A percentile compares a stretch with the other conserved stretches of the same genome.
These are phyloP conservation scores for Abrus precatorius DNA, from an alignment of 306 rosid genomes.

Conservation along the genomic window DNA sequence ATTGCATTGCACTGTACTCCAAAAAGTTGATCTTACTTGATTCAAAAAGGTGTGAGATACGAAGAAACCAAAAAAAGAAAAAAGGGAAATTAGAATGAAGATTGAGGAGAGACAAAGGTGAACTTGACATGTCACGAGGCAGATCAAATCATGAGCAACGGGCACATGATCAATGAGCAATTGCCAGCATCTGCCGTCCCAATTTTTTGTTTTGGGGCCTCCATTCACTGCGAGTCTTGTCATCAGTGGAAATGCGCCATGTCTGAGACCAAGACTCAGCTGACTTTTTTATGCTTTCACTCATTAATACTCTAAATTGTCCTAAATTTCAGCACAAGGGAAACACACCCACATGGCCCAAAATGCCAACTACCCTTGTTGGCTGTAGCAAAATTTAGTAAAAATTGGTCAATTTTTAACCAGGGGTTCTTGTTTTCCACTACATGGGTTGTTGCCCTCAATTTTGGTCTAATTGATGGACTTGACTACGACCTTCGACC, in stretches of 20 bases:
- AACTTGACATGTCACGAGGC: constrained; percentile 47
- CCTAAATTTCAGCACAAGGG: constrained; percentile 42
- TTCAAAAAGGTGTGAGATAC: not conserved
- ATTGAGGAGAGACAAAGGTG: constrained; percentile 46
- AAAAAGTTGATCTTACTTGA: not conserved
- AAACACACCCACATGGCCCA: constrained; percentile 73
- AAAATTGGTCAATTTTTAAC: constrained; percentile 58
- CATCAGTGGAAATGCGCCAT: constrained; percentile 25
- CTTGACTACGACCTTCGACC: constrained; percentile 38
- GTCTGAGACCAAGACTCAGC: not conserved
- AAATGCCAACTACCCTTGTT: constrained; percentile 41
- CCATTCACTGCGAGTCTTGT: constrained; percentile 14
- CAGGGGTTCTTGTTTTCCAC: constrained; percentile 55
- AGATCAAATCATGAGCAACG: constrained; percentile 52
- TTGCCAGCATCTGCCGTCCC: constrained; percentile 36
- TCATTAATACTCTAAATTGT: constrained; percentile 39
- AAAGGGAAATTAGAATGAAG: constrained; percentile 35
- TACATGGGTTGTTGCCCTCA: constrained; percentile 58
- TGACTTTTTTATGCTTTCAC: constrained; percentile 26
- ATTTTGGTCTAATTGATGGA: constrained; percentile 41
- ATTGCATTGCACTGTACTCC: too few species aligned
- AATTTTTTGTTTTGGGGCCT: constrained; percentile 40
- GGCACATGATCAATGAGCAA: constrained; percentile 44
- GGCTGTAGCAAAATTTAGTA: constrained; percentile 17
- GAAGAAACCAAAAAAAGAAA: constrained; percentile 11